These are phyloP conservation scores for Leccinum incarnatum DNA, from an alignment of 768 basidiomycete genomes.

Conservation along the genomic window DNA sequence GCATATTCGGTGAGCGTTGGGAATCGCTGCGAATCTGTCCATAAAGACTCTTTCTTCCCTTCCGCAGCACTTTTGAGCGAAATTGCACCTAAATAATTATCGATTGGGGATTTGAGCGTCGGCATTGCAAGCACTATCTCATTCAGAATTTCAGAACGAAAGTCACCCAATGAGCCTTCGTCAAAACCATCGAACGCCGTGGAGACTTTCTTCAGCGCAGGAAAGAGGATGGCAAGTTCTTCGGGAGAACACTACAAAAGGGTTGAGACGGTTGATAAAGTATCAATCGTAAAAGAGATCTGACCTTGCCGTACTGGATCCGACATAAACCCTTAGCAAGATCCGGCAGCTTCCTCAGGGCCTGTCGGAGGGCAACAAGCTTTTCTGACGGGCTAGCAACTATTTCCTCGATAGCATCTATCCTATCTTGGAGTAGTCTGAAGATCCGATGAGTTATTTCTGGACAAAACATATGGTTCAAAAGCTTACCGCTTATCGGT, in stretches of 20 bases:
- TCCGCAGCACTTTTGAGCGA: conserved; percentile 60
- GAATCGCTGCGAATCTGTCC: conserved; percentile 54
- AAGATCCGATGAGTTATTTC: background rate
- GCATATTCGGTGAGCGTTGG: conserved; percentile 56
- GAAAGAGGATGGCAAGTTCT: conserved; percentile 74
- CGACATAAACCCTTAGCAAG: conserved; percentile 82
- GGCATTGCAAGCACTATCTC: conserved; percentile 70
- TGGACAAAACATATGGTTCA: background rate
- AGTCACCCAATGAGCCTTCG: conserved; percentile 46
- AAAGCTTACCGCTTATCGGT: conserved; percentile 59
- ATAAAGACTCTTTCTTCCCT: conserved; percentile 68
- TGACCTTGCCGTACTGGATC: conserved; percentile 88
- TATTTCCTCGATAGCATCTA: conserved; percentile 86
- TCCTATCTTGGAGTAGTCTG: conserved; percentile 72
- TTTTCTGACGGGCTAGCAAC: conserved; percentile 55
- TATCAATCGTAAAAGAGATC: conserved; percentile 8
- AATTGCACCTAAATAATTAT: conserved; percentile 53
- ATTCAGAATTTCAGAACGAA: conserved; percentile 66
- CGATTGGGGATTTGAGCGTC: conserved; percentile 52
- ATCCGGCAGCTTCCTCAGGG: conserved; percentile 80
- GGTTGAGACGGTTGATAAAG: background rate
- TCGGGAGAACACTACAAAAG: conserved; percentile 67
- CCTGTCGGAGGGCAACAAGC: conserved; percentile 62
- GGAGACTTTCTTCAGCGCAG: conserved; percentile 71
- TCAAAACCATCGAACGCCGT: conserved; percentile 54